These are phyloP conservation scores for Aspergillus pseudotamarii DNA, from an alignment of 2,329 filamentous ascomycete species.

Conservation along the genomic window DNA sequence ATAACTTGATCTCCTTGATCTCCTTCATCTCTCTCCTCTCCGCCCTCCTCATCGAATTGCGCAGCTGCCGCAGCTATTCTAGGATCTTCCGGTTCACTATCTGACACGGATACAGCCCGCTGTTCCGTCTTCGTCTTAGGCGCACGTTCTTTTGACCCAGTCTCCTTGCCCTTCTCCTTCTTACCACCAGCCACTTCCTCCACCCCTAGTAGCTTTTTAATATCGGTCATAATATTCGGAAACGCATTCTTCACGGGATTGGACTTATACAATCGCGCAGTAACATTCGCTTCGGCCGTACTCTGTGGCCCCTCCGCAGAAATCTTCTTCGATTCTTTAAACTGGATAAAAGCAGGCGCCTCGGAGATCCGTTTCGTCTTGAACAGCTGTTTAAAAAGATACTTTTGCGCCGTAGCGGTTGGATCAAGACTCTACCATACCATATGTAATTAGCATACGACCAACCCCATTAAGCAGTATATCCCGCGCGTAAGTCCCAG, in stretches of 20 bases:
- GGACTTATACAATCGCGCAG: constrained; percentile 62
- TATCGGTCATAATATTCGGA: constrained; percentile 47
- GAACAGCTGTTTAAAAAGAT: constrained; percentile 59
- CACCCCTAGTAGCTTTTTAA: constrained; percentile 43
- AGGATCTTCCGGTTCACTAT: background rate
- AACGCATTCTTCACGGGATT: constrained; percentile 60
- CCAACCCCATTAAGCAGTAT: background rate
- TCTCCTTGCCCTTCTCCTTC: constrained; percentile 12
- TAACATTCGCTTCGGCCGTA: constrained; percentile 58
- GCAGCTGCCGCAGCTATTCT: constrained; percentile 4
- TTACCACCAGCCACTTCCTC: constrained; percentile 27
- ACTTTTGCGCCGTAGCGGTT: constrained; percentile 52
- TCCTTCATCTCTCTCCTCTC: constrained; percentile 20
- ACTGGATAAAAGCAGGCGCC: constrained; percentile 50
- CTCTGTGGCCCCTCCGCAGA: constrained; percentile 43
- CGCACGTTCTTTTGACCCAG: background rate
- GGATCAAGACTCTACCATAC: constrained; percentile 53
- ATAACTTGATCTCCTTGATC: constrained; percentile 18
- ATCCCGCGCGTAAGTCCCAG: background rate
- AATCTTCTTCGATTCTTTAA: constrained; percentile 42
- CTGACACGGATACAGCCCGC: constrained; percentile 1
- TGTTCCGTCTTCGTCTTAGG: background rate
- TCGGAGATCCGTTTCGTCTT: constrained; percentile 61
- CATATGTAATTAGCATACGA: constrained; percentile 10
- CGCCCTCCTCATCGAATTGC: constrained; percentile 18